Percentiles rank a stretch among this genome's conserved stretches.
Evolutionary conservation across 805 yeast species (phyloP).

Genomic region (Wickerhamomyces ciferrii): DNA sequence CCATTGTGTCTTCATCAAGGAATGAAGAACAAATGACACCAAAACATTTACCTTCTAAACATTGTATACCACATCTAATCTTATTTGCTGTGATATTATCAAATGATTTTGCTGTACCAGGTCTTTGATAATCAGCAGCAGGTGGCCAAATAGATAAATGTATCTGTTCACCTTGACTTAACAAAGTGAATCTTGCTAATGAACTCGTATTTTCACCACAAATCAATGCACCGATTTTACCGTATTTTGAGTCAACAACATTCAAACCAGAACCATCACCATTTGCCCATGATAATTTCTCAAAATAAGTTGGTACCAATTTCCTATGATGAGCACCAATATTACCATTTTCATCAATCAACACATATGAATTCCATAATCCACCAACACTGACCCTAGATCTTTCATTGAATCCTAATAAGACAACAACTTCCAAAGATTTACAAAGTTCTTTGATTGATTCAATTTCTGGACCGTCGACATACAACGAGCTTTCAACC

Average conservation of each 20-base stretch:
- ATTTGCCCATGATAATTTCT: constrained; percentile 17
- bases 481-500: constrained; percentile 17
- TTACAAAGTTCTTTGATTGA: constrained; percentile 8
- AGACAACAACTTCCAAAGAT: constrained; percentile 14
- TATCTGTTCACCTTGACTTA: constrained; percentile 20
- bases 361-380: constrained; percentile 20
- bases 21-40: constrained; percentile 19
- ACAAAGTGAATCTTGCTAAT: constrained; percentile 18
- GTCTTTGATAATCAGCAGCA: constrained; percentile 4
- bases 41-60: constrained; percentile 21
- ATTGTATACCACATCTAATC: constrained; percentile 19
- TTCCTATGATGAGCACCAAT: constrained; percentile 17
- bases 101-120: constrained; percentile 5
- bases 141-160: constrained; percentile 22
- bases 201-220: constrained; percentile 22
- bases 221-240: constrained; percentile 18
- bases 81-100: constrained; percentile 18
- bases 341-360: constrained; percentile 14
- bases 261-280: constrained; percentile 18
- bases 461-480: constrained; percentile 21
- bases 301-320: constrained; percentile 18
- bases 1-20: constrained; percentile 13
- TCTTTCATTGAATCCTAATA: constrained; percentile 20
- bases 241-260: constrained; percentile 16
- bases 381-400: constrained; percentile 19